These are phyloP conservation scores for Salmacisia buchloeana DNA, from an alignment of 1,284 basidiomycete species.

Conservation along the genomic window DNA sequence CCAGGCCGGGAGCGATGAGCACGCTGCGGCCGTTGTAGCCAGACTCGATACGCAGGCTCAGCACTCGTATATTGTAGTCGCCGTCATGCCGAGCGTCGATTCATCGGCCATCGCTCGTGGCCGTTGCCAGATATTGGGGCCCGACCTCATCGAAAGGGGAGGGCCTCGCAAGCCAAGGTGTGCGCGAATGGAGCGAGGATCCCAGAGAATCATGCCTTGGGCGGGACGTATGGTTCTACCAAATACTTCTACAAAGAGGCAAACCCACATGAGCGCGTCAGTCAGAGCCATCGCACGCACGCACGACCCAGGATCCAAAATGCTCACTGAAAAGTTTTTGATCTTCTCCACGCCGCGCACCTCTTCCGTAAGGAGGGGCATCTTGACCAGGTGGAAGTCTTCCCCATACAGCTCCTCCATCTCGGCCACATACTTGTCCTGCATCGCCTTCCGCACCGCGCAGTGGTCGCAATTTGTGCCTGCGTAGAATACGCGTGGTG, in stretches of 20 bases:
- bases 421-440: slow-evolving; percentile 59
- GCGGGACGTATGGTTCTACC: slow-evolving; percentile 30
- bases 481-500: slow-evolving; percentile 41
- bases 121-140: too few species aligned
- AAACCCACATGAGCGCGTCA: neutral
- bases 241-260: slow-evolving; percentile 22
- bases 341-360: slow-evolving; percentile 91
- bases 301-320: neutral
- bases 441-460: slow-evolving; percentile 88
- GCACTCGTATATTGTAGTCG: too few species aligned
- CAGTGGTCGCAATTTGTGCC: slow-evolving; percentile 93
- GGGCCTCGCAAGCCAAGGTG: too few species aligned
- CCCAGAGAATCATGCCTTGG: neutral
- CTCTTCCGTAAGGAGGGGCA: slow-evolving; percentile 92
- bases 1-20: too few species aligned
- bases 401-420: slow-evolving; percentile 49
- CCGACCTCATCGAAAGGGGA: too few species aligned
- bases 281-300: neutral
- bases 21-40: too few species aligned
- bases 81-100: too few species aligned
- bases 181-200: too few species aligned
- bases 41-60: too few species aligned
- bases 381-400: slow-evolving; percentile 80
- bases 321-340: slow-evolving; percentile 56
- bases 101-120: too few species aligned